Evolutionary conservation across 345 rosid genomes (phyloP).

Genomic region (Rhizophora apiculata): DNA sequence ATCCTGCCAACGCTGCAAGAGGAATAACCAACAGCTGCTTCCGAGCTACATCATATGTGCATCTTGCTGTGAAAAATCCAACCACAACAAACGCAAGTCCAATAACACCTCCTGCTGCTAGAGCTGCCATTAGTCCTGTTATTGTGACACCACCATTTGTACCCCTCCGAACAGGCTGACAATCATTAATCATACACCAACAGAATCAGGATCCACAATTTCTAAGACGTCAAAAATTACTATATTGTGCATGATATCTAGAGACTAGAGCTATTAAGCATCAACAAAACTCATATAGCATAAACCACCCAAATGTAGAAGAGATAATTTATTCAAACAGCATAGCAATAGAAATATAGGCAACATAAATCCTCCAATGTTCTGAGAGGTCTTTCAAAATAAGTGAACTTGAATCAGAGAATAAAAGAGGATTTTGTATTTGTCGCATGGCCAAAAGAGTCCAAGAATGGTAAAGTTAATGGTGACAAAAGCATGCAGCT

Average conservation of each 20-base stretch:
- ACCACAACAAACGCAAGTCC: constrained; percentile 67
- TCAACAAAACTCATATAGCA: not conserved
- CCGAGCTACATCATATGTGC: constrained; percentile 45
- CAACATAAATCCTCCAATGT: not conserved
- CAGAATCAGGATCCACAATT: constrained; percentile 14
- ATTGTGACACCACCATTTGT: constrained; percentile 93
- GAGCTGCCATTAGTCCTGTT: constrained; percentile 77
- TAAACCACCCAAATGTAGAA: not conserved
- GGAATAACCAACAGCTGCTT: constrained; percentile 80
- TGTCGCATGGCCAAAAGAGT: no score
- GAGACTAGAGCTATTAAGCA: not conserved
- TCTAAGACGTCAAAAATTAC: not conserved
- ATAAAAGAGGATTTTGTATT: no score
- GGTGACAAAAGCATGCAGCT: not conserved
- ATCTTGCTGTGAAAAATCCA: constrained; percentile 64
- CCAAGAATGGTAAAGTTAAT: not conserved
- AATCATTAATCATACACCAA: constrained; percentile 18
- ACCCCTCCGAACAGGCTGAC: constrained; percentile 83
- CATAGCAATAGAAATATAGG: not conserved
- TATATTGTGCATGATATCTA: not conserved
- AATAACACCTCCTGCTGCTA: constrained; percentile 67
- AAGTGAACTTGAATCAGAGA: not conserved
- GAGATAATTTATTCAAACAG: not conserved
- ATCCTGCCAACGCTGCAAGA: constrained; percentile 69
- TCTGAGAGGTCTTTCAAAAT: not conserved